Evolutionary conservation across 2,329 filamentous ascomycete species (phyloP), one percentile per base, ranked within the genome.

Genomic region (Penicillium sclerotigenum): DNA sequence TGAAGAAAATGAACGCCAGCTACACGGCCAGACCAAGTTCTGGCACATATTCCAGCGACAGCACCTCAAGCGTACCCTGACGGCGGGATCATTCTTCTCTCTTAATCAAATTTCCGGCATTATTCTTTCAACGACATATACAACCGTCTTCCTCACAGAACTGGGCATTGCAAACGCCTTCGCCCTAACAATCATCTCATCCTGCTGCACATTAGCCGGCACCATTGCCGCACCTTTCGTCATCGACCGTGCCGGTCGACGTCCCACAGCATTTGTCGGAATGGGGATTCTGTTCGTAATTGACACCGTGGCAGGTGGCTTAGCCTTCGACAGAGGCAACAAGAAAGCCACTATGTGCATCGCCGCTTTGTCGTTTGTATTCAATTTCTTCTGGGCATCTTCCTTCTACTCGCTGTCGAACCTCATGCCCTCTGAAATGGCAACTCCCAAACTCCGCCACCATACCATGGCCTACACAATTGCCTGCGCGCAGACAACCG

Each of bases 331-430:
- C 31, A 63, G 53, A 28, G 33, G 40, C 9, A 65, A 68, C 40
- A 62, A 60, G 16, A 57, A 64, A 7, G 60, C 66, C 13, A 62
- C 57, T 14, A 58, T 69, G 33, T 66, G 61, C 3, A 68, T 74
- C 11, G 71, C 73, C 6, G 67, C 63, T 1, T 54, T 75, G 6
- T 68, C 65, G 4, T 71, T 75, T 45, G 60, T 73, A 20, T 74
- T 75, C 59, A 71, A 69, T 37, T 75, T 74, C 63, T 72, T 74
- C 57, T 73, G 71, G 65, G 68, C 70, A 11, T 69, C 68, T 9
- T 73, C 70, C 0, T 75, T 74, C 59, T 69, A 67, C 57, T 73
- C 72, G 1, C 55, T 75, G 29, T 71, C 65, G 13, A 65, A 60
- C 24, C 45, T 72, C 40, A 70, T 73, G 65, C 71, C 71, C 4